These are phyloP conservation scores for Aureobasidium sp. DNA, from an alignment of 2,329 filamentous ascomycete species.

Conservation along the genomic window DNA sequence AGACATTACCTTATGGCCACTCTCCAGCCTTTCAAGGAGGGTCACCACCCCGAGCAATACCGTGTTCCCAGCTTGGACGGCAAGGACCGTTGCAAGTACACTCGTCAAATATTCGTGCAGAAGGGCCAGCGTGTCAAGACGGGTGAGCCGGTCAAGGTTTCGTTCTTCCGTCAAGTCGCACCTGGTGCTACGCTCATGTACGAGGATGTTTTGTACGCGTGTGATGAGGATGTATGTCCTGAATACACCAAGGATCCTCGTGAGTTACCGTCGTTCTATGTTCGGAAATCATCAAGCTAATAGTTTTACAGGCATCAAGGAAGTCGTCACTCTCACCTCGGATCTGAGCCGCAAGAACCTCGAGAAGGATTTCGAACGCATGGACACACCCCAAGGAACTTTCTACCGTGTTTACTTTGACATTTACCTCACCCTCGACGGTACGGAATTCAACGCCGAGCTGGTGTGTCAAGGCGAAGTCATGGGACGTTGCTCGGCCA, in stretches of 20 bases:
- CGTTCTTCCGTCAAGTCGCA: constrained; percentile 98
- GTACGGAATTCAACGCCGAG: constrained; percentile 98
- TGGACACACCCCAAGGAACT: constrained; percentile 98
- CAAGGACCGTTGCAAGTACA: constrained; percentile 99
- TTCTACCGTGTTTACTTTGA: constrained; percentile 83
- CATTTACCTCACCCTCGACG: constrained; percentile 92
- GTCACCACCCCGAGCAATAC: constrained; percentile 98
- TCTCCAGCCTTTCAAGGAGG: constrained; percentile 98
- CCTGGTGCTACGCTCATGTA: constrained; percentile 99
- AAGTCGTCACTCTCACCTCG: constrained; percentile 97
- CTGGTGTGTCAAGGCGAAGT: constrained; percentile 99
- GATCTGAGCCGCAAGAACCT: constrained; percentile 98
- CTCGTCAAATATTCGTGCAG: constrained; percentile 97
- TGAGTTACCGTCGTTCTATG: constrained; percentile 61
- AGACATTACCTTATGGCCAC: constrained; percentile 99
- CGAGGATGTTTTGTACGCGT: constrained; percentile 97
- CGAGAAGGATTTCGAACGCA: constrained; percentile 99
- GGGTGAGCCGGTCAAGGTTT: constrained; percentile 98
- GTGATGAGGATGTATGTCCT: constrained; percentile 97
- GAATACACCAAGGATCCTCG: constrained; percentile 99
- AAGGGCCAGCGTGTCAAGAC: constrained; percentile 99
- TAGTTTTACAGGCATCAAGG: constrained; percentile 84
- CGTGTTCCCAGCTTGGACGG: constrained; percentile 96
- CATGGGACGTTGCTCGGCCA: constrained; percentile 95
- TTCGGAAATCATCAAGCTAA: constrained; percentile 1